Evolutionary conservation across 2,329 filamentous ascomycete genomes (phyloP).

Genomic region (Thermochaetoides dissita): DNA sequence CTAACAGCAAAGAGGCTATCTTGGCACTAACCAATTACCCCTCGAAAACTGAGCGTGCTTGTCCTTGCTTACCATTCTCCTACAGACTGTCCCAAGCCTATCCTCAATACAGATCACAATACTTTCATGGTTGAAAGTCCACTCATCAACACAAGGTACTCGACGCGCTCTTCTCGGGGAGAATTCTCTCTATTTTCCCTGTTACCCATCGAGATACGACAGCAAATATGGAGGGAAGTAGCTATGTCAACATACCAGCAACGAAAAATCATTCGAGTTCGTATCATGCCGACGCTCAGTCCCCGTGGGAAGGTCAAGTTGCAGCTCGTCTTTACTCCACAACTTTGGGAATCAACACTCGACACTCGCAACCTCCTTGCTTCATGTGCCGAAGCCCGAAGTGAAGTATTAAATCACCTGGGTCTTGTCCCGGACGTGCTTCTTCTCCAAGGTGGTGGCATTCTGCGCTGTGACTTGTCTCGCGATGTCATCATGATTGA

Average conservation of each 20-base stretch:
- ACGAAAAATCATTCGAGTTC: no score
- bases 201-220: conserved; percentile 6
- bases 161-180: neutral
- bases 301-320: neutral
- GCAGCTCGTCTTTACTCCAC: conserved; percentile 1
- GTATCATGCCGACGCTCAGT: no score
- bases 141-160: no score
- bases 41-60: no score
- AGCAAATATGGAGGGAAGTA: conserved; percentile 2
- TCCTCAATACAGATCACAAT: no score
- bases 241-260: neutral
- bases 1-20: no score
- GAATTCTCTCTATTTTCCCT: conserved; percentile 3
- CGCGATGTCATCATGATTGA: conserved; percentile 5
- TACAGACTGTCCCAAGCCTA: no score
- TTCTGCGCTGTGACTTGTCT: conserved; percentile 4
- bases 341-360: conserved; percentile 1
- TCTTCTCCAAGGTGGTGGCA: neutral
- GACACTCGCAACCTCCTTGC: conserved; percentile 1
- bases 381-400: conserved; percentile 2
- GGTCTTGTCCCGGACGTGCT: neutral
- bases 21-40: no score
- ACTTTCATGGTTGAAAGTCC: no score
- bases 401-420: neutral
- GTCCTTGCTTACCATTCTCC: no score